These are phyloP conservation scores for Prinsepia uniflora DNA, from an alignment of 306 rosid species.

Conservation along the genomic window DNA sequence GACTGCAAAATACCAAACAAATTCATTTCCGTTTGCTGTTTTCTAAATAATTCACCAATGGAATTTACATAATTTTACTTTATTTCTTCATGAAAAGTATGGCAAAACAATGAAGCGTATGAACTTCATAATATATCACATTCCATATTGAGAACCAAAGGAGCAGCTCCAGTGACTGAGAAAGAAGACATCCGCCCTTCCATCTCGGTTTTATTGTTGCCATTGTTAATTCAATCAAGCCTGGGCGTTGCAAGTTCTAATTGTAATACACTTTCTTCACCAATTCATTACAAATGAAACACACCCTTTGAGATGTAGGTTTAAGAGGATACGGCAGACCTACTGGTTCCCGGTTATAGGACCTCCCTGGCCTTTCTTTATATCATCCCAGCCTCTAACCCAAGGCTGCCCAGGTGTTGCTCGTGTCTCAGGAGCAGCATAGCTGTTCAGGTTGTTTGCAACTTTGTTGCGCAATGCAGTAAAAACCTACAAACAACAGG, in stretches of 20 bases:
- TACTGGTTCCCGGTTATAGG: conserved; percentile 77
- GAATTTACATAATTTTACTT: background rate
- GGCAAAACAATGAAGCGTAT: background rate
- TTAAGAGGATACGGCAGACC: conserved; percentile 4
- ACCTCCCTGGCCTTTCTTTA: conserved; percentile 55
- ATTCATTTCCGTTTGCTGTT: background rate
- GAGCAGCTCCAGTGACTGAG: background rate
- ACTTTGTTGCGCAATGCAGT: conserved; percentile 48
- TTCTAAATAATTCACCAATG: background rate
- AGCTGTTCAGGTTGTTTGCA: conserved; percentile 51
- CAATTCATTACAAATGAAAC: conserved; percentile 16
- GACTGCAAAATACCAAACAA: background rate
- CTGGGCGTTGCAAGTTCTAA: background rate
- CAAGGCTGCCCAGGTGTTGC: conserved; percentile 75
- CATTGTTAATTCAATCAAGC: background rate
- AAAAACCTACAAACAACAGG: conserved; percentile 56
- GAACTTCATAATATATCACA: background rate
- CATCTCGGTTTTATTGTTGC: conserved; percentile 4
- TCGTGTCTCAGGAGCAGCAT: conserved; percentile 69
- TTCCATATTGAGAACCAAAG: background rate
- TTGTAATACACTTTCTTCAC: background rate
- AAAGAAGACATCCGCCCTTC: background rate
- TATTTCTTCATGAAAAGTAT: background rate
- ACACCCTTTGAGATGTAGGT: background rate
- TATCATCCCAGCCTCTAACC: conserved; percentile 98